Base-by-base conservation (phyloP, 1,139 yeast species). In the Yamadazyma spencermartinsiae region DNA sequence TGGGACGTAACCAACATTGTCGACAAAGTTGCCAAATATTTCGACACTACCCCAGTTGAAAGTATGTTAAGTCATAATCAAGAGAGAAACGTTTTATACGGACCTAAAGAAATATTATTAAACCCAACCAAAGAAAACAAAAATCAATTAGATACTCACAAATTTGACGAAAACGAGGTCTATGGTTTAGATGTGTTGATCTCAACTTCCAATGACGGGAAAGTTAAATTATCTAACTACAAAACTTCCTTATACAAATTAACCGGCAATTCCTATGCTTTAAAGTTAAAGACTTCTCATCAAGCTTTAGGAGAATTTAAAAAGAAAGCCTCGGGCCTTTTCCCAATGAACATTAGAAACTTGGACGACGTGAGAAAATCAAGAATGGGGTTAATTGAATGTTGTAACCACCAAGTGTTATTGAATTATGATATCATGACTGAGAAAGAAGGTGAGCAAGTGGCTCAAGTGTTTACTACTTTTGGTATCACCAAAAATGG, bases 51-150 rank as follows among this genome's bases (percentile, higher is more conserved):
- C 37, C 80, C 92, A 16, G 74, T 84, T 37, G 90, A 85, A 65
- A 85, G 87, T 50, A 85, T 84, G 92, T 76, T 85, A 50, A 67
- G 86, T 39, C 87, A 83, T 65, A 81, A 82, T 66, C 88, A 81
- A 63, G 76, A 71, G 54, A 75, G 82, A 57, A 79, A 84, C 57
- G 80, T 79, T 26, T 63, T 84, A 56, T 84, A 83, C 53, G 94
- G 92, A 38, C 78, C 83, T 51, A 83, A 85, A 72, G 87, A 85
- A 61, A 74, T 86, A 56, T 82, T 85, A 55, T 66, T 86, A 49
- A 85, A 85, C 68, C 94, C 94, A 48, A 67, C 77, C 45, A 86
- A 82, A 55, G 73, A 72, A 52, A 86, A 84, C 69, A 79, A 75
- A 62, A 63, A 63, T 49, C 83, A 76, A 57, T 76, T 82, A 60